These are phyloP conservation scores for Polychaeton citri DNA, from an alignment of 2,329 filamentous ascomycete genomes.

Conservation along the genomic window DNA sequence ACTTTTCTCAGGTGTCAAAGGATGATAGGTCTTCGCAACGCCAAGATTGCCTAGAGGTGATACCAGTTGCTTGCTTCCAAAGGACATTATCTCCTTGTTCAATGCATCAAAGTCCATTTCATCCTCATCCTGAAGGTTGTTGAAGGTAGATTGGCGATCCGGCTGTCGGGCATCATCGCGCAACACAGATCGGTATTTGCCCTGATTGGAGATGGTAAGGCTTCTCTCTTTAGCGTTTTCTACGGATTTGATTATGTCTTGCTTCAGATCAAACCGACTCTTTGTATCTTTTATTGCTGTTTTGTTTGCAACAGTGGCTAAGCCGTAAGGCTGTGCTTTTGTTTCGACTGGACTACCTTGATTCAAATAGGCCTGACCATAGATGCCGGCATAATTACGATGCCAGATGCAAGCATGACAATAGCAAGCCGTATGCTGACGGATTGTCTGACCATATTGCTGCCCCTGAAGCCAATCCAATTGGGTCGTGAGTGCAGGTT, in stretches of 20 bases:
- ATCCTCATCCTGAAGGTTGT: neutral
- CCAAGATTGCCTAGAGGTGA: neutral
- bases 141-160: neutral
- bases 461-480: too few species aligned
- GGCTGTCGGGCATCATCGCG: neutral
- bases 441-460: too few species aligned
- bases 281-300: too few species aligned
- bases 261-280: too few species aligned
- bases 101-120: neutral
- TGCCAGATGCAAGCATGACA: too few species aligned
- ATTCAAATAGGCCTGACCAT: too few species aligned
- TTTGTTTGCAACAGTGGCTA: too few species aligned
- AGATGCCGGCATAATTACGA: too few species aligned
- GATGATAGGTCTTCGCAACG: neutral
- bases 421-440: too few species aligned
- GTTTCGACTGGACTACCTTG: too few species aligned
- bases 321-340: too few species aligned
- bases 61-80: neutral
- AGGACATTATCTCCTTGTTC: neutral
- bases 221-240: constrained; percentile 3
- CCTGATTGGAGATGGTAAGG: constrained; percentile 3
- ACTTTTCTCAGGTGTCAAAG: neutral
- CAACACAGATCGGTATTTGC: neutral
- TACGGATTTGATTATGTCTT: constrained; percentile 3
- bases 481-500: too few species aligned